Percentiles rank a stretch among this genome's conserved stretches.
Conservation (phyloP, 805 yeast species). For the Candida odintsovae region DNA sequence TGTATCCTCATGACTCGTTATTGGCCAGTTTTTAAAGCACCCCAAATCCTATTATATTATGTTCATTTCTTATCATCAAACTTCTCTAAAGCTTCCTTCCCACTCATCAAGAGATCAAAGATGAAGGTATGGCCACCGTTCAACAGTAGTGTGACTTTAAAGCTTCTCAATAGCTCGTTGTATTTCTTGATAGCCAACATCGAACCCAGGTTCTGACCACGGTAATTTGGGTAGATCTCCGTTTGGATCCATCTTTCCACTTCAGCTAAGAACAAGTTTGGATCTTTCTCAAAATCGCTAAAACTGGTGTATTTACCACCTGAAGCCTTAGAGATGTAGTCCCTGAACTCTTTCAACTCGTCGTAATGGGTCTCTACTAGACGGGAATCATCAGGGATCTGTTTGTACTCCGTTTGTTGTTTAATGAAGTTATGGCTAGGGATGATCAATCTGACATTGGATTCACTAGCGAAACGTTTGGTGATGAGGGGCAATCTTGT, state of each 20-base stretch:
- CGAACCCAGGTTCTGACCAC: slow-evolving; percentile 10
- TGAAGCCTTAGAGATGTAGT: slow-evolving; percentile 20
- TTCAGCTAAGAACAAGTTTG: slow-evolving; percentile 33
- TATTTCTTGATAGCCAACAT: slow-evolving; percentile 22
- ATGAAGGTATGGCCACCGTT: slow-evolving; percentile 58
- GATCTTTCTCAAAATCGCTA: slow-evolving; percentile 33
- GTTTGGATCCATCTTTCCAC: slow-evolving; percentile 33
- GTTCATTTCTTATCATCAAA: slow-evolving; percentile 5
- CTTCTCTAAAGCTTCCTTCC: slow-evolving; percentile 10
- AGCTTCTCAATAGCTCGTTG: slow-evolving; percentile 33
- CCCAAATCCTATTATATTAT: no score
- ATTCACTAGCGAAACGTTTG: slow-evolving; percentile 11
- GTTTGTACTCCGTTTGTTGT: slow-evolving; percentile 32
- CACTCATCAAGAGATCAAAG: slow-evolving; percentile 42
- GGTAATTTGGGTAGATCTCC: slow-evolving; percentile 23
- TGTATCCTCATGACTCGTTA: background rate
- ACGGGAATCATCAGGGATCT: slow-evolving; percentile 48
- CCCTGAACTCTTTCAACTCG: slow-evolving; percentile 32
- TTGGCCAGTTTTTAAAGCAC: no score
- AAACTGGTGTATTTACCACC: slow-evolving; percentile 24
- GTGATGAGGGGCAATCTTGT: background rate
- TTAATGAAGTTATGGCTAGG: slow-evolving; percentile 16
- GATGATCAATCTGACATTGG: slow-evolving; percentile 12
- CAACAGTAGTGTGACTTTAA: slow-evolving; percentile 37
- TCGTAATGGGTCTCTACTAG: slow-evolving; percentile 44